Percentiles rank a stretch among this genome's conserved stretches.
Evolutionary conservation across 1,139 yeast species (phyloP).

Genomic region (Spencermartinsiella ligniputridi): DNA sequence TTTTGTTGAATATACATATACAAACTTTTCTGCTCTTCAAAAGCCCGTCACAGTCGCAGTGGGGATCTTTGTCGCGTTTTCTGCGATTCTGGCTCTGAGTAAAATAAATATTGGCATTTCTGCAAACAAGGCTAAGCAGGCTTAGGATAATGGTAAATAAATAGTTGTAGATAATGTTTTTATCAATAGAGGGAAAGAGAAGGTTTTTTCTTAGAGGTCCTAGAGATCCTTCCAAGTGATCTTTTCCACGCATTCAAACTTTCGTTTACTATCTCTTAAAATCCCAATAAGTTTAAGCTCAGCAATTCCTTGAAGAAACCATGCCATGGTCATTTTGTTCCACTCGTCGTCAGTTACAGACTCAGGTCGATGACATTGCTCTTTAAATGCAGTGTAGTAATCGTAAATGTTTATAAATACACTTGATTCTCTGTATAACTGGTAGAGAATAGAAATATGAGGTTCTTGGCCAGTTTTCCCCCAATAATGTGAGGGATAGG

Average conservation of each 20-base stretch:
- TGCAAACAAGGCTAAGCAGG: slow-evolving; percentile 4
- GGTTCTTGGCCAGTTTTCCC: slow-evolving; percentile 35
- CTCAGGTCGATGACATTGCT: slow-evolving; percentile 41
- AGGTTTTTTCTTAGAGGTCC: neutral
- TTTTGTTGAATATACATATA: slow-evolving; percentile 53
- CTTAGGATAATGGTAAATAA: neutral
- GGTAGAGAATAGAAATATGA: slow-evolving; percentile 57
- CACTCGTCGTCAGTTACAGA: slow-evolving; percentile 38
- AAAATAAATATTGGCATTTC: slow-evolving; percentile 36
- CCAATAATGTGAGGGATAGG: slow-evolving; percentile 35
- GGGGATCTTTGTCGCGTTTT: slow-evolving; percentile 58
- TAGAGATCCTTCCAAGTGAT: slow-evolving; percentile 55
- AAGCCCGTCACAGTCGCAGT: slow-evolving; percentile 68
- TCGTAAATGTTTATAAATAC: slow-evolving; percentile 70
- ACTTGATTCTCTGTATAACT: slow-evolving; percentile 77
- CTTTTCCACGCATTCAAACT: slow-evolving; percentile 53
- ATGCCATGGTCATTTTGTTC: slow-evolving; percentile 48
- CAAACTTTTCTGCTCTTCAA: slow-evolving; percentile 47
- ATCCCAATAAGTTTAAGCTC: slow-evolving; percentile 54
- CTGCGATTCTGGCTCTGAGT: slow-evolving; percentile 51
- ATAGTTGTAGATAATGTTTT: slow-evolving; percentile 1
- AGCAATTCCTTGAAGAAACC: slow-evolving; percentile 55
- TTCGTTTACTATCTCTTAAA: slow-evolving; percentile 45
- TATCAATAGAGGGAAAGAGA: too few species aligned
- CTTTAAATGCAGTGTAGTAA: slow-evolving; percentile 67